Percentiles rank a stretch among this genome's conserved stretches.
phyloP scores from a whole-genome alignment of 1,284 basidiomycete species.

The Puccinia coronata region DNA sequence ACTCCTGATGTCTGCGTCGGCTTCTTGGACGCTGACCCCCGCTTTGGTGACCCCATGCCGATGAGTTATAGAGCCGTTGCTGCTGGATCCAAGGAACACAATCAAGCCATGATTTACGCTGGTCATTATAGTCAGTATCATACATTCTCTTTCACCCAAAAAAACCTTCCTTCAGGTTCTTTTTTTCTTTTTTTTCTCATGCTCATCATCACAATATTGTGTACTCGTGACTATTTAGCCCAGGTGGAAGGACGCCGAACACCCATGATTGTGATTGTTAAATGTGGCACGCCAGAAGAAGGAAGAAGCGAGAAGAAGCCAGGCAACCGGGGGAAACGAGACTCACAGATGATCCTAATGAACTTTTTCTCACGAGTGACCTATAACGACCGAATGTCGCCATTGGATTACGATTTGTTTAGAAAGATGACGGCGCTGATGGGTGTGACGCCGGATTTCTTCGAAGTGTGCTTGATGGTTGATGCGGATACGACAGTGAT shows the following conservation, averaged over 20 bases:
- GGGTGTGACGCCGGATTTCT: slow-evolving; percentile 99
- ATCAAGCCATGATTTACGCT: slow-evolving; percentile 97
- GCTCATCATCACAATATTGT: slow-evolving; percentile 2
- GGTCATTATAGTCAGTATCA: slow-evolving; percentile 91
- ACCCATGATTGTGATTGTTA: slow-evolving; percentile 93
- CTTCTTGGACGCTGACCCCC: slow-evolving; percentile 85
- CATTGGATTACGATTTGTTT: slow-evolving; percentile 97
- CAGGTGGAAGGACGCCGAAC: slow-evolving; percentile 73
- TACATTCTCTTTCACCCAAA: slow-evolving; percentile 15
- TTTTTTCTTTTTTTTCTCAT: too few relatives aligned
- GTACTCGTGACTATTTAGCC: too few relatives aligned
- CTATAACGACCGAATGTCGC: slow-evolving; percentile 97
- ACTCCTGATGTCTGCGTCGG: slow-evolving; percentile 96
- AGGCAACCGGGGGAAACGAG: slow-evolving; percentile 96
- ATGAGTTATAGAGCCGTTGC: slow-evolving; percentile 94
- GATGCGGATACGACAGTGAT: slow-evolving; percentile 96
- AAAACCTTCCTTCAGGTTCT: too few relatives aligned
- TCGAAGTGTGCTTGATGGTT: slow-evolving; percentile 97
- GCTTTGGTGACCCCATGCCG: slow-evolving; percentile 92
- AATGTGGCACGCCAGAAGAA: slow-evolving; percentile 88
- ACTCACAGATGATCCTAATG: slow-evolving; percentile 98
- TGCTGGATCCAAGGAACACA: slow-evolving; percentile 81
- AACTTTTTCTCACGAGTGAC: slow-evolving; percentile 99
- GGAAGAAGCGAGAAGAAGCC: slow-evolving; percentile 82
- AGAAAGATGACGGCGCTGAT: slow-evolving; percentile 92